A percentile compares a stretch with the other conserved stretches of the same genome.
Evolutionary conservation across 257 asterid species (phyloP).

Genomic region (Penstemon newberryi): DNA sequence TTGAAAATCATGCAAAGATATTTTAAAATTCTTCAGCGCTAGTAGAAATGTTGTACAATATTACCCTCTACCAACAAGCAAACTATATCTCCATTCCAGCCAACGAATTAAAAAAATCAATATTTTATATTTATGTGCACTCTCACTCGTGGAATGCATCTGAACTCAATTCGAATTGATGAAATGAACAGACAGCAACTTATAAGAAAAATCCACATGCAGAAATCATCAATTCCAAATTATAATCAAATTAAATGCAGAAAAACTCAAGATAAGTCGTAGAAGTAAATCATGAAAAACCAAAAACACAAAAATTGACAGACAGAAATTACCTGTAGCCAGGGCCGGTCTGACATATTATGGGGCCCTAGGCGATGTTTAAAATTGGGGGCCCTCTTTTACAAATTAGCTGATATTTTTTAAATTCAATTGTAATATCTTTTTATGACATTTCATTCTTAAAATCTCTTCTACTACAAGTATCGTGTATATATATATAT

Average conservation of each 20-base stretch:
- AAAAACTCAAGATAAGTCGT: not conserved
- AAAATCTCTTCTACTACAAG: too few species aligned
- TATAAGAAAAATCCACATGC: not conserved
- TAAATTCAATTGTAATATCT: too few species aligned
- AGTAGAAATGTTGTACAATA: conserved; percentile 3
- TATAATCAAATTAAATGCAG: not conserved
- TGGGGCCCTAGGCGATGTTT: too few species aligned
- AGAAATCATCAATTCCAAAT: too few species aligned
- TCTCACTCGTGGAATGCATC: conserved; percentile 21
- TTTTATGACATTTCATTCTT: too few species aligned
- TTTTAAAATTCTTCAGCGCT: not conserved
- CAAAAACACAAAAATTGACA: conserved; percentile 1
- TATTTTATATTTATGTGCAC: conserved; percentile 5
- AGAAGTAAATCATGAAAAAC: too few species aligned
- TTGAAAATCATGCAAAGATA: not conserved
- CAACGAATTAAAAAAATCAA: not conserved
- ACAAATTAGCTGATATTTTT: too few species aligned
- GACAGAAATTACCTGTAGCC: conserved; percentile 21
- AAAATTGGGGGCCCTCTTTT: too few species aligned
- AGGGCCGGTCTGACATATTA: too few species aligned
- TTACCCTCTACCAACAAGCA: conserved; percentile 6
- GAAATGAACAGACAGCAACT: too few species aligned
- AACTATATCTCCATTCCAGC: not conserved
- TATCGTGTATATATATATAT: too few species aligned
- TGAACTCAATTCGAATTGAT: not conserved